Evolutionary conservation across 164 flowering plant genomes (phyloP).

Genomic region (Stephania cephalantha): DNA sequence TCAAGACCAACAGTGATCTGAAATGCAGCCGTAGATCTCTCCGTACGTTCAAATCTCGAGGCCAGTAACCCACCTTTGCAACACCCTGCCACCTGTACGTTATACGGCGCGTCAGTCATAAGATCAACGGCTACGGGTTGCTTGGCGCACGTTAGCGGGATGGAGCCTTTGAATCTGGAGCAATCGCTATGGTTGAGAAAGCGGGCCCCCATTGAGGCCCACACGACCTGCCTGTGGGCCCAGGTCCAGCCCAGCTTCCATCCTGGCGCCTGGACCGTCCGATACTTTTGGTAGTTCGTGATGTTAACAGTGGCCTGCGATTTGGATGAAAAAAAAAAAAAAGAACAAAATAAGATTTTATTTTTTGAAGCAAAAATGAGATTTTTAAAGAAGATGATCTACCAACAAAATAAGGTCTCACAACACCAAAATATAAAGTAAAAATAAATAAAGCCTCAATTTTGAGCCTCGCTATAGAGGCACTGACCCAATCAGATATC

Average conservation of each 20-base stretch:
- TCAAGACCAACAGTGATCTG: background rate
- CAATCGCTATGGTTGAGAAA: background rate
- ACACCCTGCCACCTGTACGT: background rate
- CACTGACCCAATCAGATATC: too few relatives aligned
- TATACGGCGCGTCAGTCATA: background rate
- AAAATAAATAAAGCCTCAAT: too few relatives aligned
- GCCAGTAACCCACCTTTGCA: background rate
- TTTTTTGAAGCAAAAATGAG: too few relatives aligned
- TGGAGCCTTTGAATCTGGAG: background rate
- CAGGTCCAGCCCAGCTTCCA: background rate
- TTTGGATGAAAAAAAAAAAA: too few relatives aligned
- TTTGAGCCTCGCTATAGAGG: too few relatives aligned
- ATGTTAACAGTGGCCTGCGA: background rate
- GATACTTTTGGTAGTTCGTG: background rate
- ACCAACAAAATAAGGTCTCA: too few relatives aligned
- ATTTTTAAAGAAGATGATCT: too few relatives aligned
- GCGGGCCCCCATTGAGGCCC: background rate
- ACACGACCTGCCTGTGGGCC: background rate
- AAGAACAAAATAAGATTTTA: background rate
- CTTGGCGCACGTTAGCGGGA: background rate
- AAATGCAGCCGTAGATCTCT: background rate
- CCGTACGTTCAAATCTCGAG: background rate
- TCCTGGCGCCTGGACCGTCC: background rate
- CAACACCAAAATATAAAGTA: too few relatives aligned
- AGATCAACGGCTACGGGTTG: background rate